A percentile compares a stretch with the other conserved stretches of the same genome.
phyloP scores from a whole-genome alignment of 2,329 filamentous ascomycete species.

The Aureobasidium zeae region DNA sequence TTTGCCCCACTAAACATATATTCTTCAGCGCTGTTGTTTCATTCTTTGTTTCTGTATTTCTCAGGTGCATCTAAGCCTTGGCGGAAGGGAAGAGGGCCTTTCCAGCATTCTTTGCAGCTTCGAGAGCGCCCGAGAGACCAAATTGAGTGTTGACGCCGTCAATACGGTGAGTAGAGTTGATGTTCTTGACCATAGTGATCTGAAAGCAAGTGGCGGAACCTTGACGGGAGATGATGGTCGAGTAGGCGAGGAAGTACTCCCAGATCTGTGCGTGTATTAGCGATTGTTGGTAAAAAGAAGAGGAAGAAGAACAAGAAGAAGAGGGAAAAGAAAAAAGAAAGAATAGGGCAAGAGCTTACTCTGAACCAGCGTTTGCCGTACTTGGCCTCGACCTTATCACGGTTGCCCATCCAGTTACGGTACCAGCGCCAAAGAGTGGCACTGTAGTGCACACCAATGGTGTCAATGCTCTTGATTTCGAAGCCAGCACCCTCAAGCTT shows the following conservation, averaged over 20 bases:
- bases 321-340: not conserved
- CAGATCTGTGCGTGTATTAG: constrained; percentile 52
- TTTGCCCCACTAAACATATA: too few relatives aligned
- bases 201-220: constrained; percentile 80
- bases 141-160: constrained; percentile 63
- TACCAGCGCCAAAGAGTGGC: constrained; percentile 98
- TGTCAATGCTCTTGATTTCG: constrained; percentile 87
- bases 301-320: not conserved
- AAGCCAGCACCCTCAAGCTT: constrained; percentile 78
- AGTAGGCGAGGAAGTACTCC: constrained; percentile 84
- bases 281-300: not conserved
- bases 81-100: constrained; percentile 25
- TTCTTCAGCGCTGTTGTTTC: too few relatives aligned
- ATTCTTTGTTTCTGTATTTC: too few relatives aligned
- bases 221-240: constrained; percentile 74
- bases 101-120: constrained; percentile 35
- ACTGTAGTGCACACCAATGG: constrained; percentile 92
- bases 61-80: constrained; percentile 17
- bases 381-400: constrained; percentile 85
- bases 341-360: constrained; percentile 54
- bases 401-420: constrained; percentile 93
- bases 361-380: constrained; percentile 94
- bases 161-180: constrained; percentile 76
- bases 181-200: constrained; percentile 79
- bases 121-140: constrained; percentile 57